phyloP scores from a whole-genome alignment of 2,329 filamentous ascomycete genomes.

The Simplicillium aogashimaense region DNA sequence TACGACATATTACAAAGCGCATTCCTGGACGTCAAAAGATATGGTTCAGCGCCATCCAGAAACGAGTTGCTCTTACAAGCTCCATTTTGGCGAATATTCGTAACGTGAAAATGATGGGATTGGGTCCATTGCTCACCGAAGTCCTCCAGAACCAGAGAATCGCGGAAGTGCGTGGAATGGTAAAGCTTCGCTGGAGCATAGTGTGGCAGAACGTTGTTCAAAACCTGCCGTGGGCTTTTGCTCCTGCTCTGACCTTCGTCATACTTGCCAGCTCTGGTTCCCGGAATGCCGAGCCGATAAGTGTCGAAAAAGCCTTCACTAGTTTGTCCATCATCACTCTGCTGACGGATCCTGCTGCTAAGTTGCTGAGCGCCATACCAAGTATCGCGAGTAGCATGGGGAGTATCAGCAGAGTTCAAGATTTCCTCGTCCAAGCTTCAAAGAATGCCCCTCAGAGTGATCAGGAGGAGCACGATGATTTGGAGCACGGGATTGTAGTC shows the following conservation, averaged over 20 bases:
- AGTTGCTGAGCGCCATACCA: constrained; percentile 9
- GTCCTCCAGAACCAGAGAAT: constrained; percentile 23
- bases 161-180: constrained; percentile 13
- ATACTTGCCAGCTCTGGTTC: not conserved
- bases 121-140: constrained; percentile 18
- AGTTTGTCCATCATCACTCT: constrained; percentile 12
- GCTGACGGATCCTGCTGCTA: constrained; percentile 9
- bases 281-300: constrained; percentile 1
- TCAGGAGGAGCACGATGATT: not conserved
- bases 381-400: constrained; percentile 8
- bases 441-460: not conserved
- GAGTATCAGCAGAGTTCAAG: constrained; percentile 11
- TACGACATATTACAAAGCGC: constrained; percentile 7
- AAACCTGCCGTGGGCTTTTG: constrained; percentile 9
- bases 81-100: constrained; percentile 25
- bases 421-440: constrained; percentile 7
- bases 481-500: not conserved
- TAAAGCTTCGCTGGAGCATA: constrained; percentile 7
- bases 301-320: constrained; percentile 9
- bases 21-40: constrained; percentile 9
- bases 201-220: constrained; percentile 10
- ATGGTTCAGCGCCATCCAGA: constrained; percentile 10
- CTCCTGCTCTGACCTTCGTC: constrained; percentile 6
- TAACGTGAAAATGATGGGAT: constrained; percentile 28
- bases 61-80: constrained; percentile 10